Base-by-base conservation (phyloP, 2,329 filamentous ascomycete species). In the Pseudogymnoascus sp. region DNA sequence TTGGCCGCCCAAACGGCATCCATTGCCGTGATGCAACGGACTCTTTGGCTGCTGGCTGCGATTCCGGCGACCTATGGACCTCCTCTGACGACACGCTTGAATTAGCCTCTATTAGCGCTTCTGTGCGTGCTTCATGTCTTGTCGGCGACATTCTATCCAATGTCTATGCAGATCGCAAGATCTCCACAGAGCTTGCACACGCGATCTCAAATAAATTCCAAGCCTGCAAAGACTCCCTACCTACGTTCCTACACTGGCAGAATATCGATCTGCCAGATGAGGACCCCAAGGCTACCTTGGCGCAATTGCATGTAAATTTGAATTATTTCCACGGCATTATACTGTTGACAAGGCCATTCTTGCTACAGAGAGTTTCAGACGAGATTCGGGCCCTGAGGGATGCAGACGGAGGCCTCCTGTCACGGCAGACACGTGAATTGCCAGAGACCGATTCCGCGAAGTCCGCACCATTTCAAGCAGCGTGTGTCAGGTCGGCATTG, bases 331-430 rank as follows among this genome's bases (percentile, higher is more conserved):
- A 89, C 70, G 83, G 84, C 0, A 80, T 87, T 45, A 81, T 89
- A 25, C 77, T 89, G 0, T 78, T 89, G 1, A 86, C 84, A 1
- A 78, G 86, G 28, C 86, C 87, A 0, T 88, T 89, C 71, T 85
- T 88, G 65, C 74, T 88, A 13, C 43, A 48, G 21, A 48, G 43
- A 13, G 14, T 48, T 48, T 25, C 19, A 48, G 43, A 48, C n/a
- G 14, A 31, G 28, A 31, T 31, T 31, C 28, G 28, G 7, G 28
- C 28, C 28, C 28, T 31, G 28, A 31, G 28, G 28, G 28, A 31
- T 10, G 4, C 28, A 3, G 28, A 31, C 11, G 28, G 28, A 3
- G 7, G 28, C 8, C 28, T 31, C 28, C 28, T 31, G 28, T 31
- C 28, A 11, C 28, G 28, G 28, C 28, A 31, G 8, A 31, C 28